These are phyloP conservation scores for Lepiota brunneoincarnata DNA, from an alignment of 768 basidiomycete species.

Conservation along the genomic window DNA sequence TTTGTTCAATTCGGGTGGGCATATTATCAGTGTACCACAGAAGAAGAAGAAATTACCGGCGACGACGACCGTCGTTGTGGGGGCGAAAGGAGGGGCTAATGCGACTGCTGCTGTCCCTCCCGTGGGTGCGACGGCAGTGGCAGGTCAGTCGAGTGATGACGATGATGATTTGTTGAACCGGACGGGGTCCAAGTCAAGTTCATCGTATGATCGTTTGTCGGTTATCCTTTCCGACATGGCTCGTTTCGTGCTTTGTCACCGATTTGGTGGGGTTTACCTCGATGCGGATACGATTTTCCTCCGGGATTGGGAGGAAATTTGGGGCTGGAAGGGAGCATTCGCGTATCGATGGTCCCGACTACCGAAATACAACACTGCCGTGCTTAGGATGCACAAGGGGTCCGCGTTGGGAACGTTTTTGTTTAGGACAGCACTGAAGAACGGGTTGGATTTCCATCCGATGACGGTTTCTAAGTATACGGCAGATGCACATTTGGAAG, in stretches of 20 bases:
- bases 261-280: conserved; percentile 92
- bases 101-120: conserved; percentile 45
- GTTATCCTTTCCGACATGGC: conserved; percentile 96
- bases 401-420: conserved; percentile 87
- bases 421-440: conserved; percentile 89
- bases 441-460: conserved; percentile 92
- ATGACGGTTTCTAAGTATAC: conserved; percentile 88
- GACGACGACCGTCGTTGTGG: conserved; percentile 13
- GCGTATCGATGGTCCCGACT: conserved; percentile 94
- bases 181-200: conserved; percentile 83
- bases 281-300: conserved; percentile 93
- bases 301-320: conserved; percentile 95
- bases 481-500: conserved; percentile 77
- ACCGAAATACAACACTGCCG: conserved; percentile 92
- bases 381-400: conserved; percentile 84
- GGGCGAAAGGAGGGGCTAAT: conserved; percentile 46
- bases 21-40: conserved; percentile 59
- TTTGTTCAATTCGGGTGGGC: conserved; percentile 87
- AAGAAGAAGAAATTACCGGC: conserved; percentile 31
- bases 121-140: conserved; percentile 5
- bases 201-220: conserved; percentile 86
- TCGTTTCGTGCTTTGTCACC: conserved; percentile 91
- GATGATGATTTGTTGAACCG: conserved; percentile 65
- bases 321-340: conserved; percentile 93
- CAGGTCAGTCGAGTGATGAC: conserved; percentile 18